Base-by-base conservation (phyloP, 2,329 filamentous ascomycete genomes). In the Sporothrix pallida region DNA sequence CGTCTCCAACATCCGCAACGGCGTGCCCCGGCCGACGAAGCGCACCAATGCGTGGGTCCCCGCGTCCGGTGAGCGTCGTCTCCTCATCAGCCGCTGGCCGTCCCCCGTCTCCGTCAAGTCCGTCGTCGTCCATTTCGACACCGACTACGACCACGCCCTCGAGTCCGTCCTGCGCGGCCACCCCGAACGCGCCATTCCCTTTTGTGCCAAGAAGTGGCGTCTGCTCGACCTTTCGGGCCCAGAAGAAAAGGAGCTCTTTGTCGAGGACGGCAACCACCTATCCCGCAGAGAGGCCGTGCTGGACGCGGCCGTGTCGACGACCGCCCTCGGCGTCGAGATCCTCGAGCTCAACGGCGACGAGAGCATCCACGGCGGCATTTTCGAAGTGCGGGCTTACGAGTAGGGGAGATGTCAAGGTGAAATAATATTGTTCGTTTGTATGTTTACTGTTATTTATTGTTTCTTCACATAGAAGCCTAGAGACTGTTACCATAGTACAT, bases 161-260 rank as follows among this genome's bases (percentile, higher is more conserved):
- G 77, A 78, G 60, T 78, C 77, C 1, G 77, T 78, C 8, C 76
- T 78, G 31, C 76, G 77, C 9, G 77, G 77, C 7, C 77, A 78
- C 44, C 77, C 77, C 1, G 77, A 78, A 70, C 74, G 76, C 9
- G 71, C 76, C 8, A 78, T 78, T 56, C 76, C 77, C 3, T 78
- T 78, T 56, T 78, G 77, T 46, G 77, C 74, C n/a, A 78, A 77
- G 71, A 74, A 73, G 54, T 78, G 77, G 78, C 70, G 78, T 5
- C n/a, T 78, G 2, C 46, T 78, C 0, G 78, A 78, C 72, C 71
- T 78, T 9, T 62, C 60, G 5, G 74, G 74, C 7, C 72, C 73
- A 0, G 70, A 71, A 15, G 77, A 78, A 63, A 70, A 37, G 17
- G 77, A 78, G 70, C 58, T 78, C 3, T 78, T 72, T 52, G 20